Evolutionary conservation across 345 rosid genomes (phyloP).

Genomic region (thale cress (Arabidopsis thaliana)): TAIR10.1 NC_003070.9:19854001-19854500

Average conservation of each 20-base stretch:
- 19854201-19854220: not conserved
- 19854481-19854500: too few species aligned
- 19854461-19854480: too few species aligned
- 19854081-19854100: conserved; percentile 2
- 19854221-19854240: not conserved
- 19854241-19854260: not conserved
- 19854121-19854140: not conserved
- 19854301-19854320: not conserved
- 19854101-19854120: not conserved
- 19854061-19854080: conserved; percentile 4
- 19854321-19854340: not conserved
- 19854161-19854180: too few species aligned
- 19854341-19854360: not conserved
- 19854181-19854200: not conserved
- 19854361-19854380: too few species aligned
- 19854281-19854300: not conserved
- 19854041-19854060: not conserved
- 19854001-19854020: conserved; percentile 3
- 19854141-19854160: not conserved
- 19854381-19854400: not conserved
- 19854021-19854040: conserved; percentile 10
- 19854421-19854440: not conserved
- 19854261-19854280: not conserved
- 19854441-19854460: too few species aligned
- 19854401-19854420: not conserved